Percentiles rank a stretch among this genome's conserved stretches.
Conservation (phyloP, 108 stramenopile genomes). For the Cyclotella kingstonii region DNA sequence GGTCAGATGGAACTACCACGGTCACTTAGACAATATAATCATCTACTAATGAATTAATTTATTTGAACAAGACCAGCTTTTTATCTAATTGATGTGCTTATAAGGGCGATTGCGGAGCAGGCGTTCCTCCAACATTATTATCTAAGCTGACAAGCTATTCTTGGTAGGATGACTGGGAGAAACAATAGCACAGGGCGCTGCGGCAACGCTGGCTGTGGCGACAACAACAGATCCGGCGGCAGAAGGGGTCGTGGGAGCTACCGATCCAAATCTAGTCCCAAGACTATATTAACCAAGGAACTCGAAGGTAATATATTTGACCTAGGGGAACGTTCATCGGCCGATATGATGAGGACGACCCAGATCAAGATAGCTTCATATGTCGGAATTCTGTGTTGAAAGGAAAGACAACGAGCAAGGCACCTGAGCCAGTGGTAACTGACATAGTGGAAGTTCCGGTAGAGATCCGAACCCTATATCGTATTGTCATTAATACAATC, state of each 20-base stretch:
- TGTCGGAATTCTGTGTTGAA: slow-evolving; percentile 23
- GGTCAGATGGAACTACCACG: too few relatives aligned
- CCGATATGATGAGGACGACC: slow-evolving; percentile 8
- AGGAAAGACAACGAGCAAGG: slow-evolving; percentile 18
- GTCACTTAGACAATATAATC: too few relatives aligned
- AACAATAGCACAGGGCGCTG: neutral
- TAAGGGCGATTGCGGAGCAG: neutral
- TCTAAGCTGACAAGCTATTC: neutral
- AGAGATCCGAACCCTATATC: slow-evolving; percentile 2
- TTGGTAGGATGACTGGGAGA: neutral
- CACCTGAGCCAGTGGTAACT: neutral
- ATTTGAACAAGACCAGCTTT: too few relatives aligned
- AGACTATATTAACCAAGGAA: slow-evolving; percentile 9
- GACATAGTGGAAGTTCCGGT: neutral
- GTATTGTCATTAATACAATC: neutral
- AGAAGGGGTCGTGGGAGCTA: neutral
- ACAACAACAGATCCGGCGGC: neutral
- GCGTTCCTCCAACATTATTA: slow-evolving; percentile 10
- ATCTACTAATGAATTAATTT: too few relatives aligned
- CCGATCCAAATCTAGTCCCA: neutral
- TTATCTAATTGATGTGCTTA: too few relatives aligned
- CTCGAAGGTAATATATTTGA: slow-evolving; percentile 15
- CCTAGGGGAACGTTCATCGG: slow-evolving; percentile 13
- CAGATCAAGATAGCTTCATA: slow-evolving; percentile 21
- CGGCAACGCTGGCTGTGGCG: neutral